Evolutionary conservation across 1,139 yeast genomes (phyloP), one percentile per base, ranked within the genome.

Genomic region (Pichia sp.): DNA sequence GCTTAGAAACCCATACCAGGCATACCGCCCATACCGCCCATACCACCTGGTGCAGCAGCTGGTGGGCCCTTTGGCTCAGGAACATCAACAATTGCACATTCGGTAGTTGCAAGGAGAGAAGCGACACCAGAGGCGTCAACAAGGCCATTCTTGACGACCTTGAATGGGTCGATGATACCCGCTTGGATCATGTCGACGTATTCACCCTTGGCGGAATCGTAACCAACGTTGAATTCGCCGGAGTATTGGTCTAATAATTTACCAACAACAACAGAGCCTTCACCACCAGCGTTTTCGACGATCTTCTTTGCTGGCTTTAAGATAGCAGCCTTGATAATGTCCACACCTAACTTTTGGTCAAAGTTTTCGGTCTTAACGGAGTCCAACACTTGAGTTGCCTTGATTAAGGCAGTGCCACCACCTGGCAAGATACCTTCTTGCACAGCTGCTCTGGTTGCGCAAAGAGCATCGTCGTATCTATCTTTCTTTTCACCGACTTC

Each of bases 401-500:
- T 93, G 69, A 92, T 84, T 72, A 93, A 82, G 62, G 99, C 99
- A 65, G 98, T 93, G 79, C 99, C 99, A 74, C 99, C 99, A 79
- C 99, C 99, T 72, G 99, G 99, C 66, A 93, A 82, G 70, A 95
- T 93, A 78, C 99, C 99, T 76, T 93, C 99, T 77, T 93, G 96
- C 62, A 93, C 99, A 61, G 99, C 99, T 64, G 99, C 99, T 78
- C 99, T 90, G 57, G 99, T 95, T 58, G 99, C 99, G 73, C 95
- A 93, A 71, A 93, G 82, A 50, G 99, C 99, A 78, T 93, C 99
- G 68, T 95, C 99, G 71, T 92, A 95, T 78, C 99, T 90, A 74
- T 93, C 99, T 80, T 93, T 93, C 96, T 93, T 95, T 80, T 93
- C 99, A 71, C 98, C 96, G 64, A 93, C 99, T 79, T 93, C 99